Evolutionary conservation across 805 yeast genomes (phyloP), one percentile per base, ranked within the genome.

Genomic region (Peterozyma toletana): DNA sequence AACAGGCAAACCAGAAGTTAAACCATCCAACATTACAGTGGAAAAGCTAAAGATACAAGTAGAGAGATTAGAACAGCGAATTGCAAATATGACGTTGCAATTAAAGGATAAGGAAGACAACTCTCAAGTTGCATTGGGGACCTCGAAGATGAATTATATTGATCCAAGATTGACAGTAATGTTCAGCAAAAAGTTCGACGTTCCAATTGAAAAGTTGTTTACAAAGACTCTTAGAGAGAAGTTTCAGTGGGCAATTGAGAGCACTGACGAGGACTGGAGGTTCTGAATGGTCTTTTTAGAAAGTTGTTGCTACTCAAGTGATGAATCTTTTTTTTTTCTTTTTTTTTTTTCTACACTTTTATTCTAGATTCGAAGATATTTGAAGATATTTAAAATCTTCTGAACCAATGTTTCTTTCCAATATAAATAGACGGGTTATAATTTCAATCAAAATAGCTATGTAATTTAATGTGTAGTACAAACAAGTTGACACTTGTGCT

Each of bases 171-270:
- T 91, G 53, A 80, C 95, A 0, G 96, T 88, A 18, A 80, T 86
- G 74, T 91, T 89, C 57, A 77, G 95, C 42, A 90, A 89, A 62
- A 86, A 80, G 63, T 88, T 68, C 58, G 71, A 78, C 43, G 96
- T 91, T 16, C 98, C 98, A 7, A 83, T 91, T 43, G 97, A 91
- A 62, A 90, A 86, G 63, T 70, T 91, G 36, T 89, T 91, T 54
- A 84, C 96, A 11, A 90, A 89, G 66, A 86, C 98, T 0, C 68
- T 91, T 43, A 70, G 97, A 48, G 96, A 90, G 37, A 91, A 91
- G 67, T 91, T 91, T 66, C 81, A 78, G 39, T 91, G 98, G 98
- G 98, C 98, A 30, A 83, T 91, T 42, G 95, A 90, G 61, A 80
- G 90, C 42, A 89, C 81, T 3, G 97, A 85, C 59, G 88, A 78